Evolutionary conservation across 2,329 filamentous ascomycete genomes (phyloP), one percentile per base, ranked within the genome.

Genomic region (Aureobasidium melanogenum): DNA sequence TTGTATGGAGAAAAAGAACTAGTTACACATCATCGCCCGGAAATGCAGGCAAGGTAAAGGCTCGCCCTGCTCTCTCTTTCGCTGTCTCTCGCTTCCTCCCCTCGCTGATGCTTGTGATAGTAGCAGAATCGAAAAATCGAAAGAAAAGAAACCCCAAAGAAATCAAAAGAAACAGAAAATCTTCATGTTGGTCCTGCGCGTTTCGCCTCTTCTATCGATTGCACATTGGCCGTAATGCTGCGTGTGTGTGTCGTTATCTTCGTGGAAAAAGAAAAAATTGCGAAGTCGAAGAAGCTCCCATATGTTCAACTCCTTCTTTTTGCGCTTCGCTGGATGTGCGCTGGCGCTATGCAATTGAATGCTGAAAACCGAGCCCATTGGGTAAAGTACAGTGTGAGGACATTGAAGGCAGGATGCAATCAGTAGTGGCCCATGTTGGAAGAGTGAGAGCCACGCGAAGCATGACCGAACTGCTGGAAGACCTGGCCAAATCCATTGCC

Each of bases 351-450:
- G 52, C 52, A 56, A 34, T 22, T 12, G 6, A 47, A 46, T 47
- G 54, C 41, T 38, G 34, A 22, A 57, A 47, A 30, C n/a, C 14
- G 30, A 46, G n/a, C 22, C 22, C 26, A 17, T 22, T 36, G 32
- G 52, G 24, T 15, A 58, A 59, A 59, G 56, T 59, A 59, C 56
- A 48, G 32, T 28, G 28, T n/a, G 32, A 30, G 10, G 36, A 44
- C 12, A 5, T 9, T 3, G 10, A 55, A 7, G 9, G 52, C 36
- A 38, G 44, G 39, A 38, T 39, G 38, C 38, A 2, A 61, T 62
- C 47, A 62, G 54, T 62, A 54, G 19, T 62, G 22, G 17, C 61
- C 38, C 46, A 62, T 57, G 39, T 55, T 55, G 44, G 47, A 51
- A 7, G 52, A 17, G 24, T 39, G 61, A 28, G 47, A 51, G n/a